Evolutionary conservation across 495 filamentous ascomycete species (phyloP).

Genomic region (Penicillium riverlandense): DNA sequence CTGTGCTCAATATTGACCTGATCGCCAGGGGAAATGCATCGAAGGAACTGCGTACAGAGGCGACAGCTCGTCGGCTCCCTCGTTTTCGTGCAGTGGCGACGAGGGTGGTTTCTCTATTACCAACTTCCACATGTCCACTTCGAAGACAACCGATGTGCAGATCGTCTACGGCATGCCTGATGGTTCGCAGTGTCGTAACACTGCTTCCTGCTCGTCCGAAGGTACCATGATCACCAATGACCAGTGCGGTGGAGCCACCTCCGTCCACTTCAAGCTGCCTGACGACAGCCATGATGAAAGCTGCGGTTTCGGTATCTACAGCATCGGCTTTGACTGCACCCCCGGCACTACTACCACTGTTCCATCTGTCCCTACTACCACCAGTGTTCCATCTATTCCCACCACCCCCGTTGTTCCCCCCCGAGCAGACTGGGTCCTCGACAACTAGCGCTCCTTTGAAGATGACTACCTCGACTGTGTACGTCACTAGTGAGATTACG

Average conservation of each 20-base stretch:
- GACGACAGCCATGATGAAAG: slow-evolving; percentile 38
- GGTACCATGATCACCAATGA: slow-evolving; percentile 67
- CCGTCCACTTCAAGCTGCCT: slow-evolving; percentile 69
- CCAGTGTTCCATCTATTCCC: neutral
- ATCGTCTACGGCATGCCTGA: slow-evolving; percentile 81
- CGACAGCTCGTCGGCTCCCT: slow-evolving; percentile 35
- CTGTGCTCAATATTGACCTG: neutral
- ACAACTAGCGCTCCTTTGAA: neutral
- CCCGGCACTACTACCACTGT: slow-evolving; percentile 31
- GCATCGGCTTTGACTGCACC: slow-evolving; percentile 74
- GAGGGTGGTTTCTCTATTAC: slow-evolving; percentile 66
- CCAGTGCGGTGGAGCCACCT: slow-evolving; percentile 86
- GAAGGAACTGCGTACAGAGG: slow-evolving; percentile 41
- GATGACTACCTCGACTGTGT: slow-evolving; percentile 53
- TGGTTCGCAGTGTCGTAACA: slow-evolving; percentile 70
- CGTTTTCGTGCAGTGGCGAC: slow-evolving; percentile 46
- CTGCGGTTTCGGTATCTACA: slow-evolving; percentile 70
- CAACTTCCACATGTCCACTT: slow-evolving; percentile 61
- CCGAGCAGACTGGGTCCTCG: too few species aligned
- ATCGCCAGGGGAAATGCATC: slow-evolving; percentile 51
- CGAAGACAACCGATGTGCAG: slow-evolving; percentile 68
- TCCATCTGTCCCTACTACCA: slow-evolving; percentile 3
- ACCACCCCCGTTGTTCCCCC: neutral
- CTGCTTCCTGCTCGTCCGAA: slow-evolving; percentile 50
- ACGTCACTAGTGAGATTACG: slow-evolving; percentile 49